These are phyloP conservation scores for Tuctoria greenei DNA, from an alignment of 176 grass and related monocot species.

Conservation along the genomic window DNA sequence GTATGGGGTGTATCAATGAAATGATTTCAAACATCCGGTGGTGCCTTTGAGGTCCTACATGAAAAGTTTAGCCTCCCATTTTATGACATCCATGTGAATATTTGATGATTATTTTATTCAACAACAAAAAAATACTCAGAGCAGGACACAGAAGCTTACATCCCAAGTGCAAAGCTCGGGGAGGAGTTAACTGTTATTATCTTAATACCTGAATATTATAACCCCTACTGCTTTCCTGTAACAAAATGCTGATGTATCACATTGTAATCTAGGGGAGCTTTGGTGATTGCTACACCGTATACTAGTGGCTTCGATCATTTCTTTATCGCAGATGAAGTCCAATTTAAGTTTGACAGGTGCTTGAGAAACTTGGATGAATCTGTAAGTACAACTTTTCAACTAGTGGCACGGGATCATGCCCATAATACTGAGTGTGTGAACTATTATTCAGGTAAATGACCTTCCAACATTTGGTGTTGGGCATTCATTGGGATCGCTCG, in stretches of 20 bases:
- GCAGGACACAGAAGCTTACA: not conserved
- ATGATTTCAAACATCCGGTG: not conserved
- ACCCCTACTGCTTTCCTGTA: not conserved
- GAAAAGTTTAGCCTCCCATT: not conserved
- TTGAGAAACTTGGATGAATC: conserved; percentile 69
- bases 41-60: not conserved
- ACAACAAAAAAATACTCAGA: too few relatives aligned
- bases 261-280: conserved; percentile 64
- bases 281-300: conserved; percentile 90
- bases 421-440: conserved; percentile 24
- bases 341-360: conserved; percentile 96
- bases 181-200: not conserved
- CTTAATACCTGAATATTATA: not conserved
- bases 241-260: conserved; percentile 4
- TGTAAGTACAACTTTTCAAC: conserved; percentile 48
- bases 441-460: conserved; percentile 63
- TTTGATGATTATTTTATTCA: too few relatives aligned
- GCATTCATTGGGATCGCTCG: conserved; percentile 85
- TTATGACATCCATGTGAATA: not conserved
- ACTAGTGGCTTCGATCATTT: conserved; percentile 95
- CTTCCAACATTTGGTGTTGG: conserved; percentile 93
- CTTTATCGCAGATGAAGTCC: conserved; percentile 87
- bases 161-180: not conserved
- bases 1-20: not conserved
- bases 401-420: not conserved